phyloP scores from a whole-genome alignment of 192 early-diverging fungal species.

The Podochytrium sp. region DNA sequence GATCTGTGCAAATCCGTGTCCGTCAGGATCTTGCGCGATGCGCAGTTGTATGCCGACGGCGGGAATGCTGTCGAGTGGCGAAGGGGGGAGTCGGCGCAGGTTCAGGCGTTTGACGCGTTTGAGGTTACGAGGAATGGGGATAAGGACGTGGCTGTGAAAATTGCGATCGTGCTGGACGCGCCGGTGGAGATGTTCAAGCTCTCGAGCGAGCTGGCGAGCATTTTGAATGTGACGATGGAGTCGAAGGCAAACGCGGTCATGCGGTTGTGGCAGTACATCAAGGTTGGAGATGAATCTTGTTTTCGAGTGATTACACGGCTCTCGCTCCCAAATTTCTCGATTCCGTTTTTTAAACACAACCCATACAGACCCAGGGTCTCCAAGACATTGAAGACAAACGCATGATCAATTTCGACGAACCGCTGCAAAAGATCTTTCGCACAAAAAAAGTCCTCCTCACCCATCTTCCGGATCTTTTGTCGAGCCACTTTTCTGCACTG shows the following conservation, averaged over 20 bases:
- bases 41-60: constrained; percentile 75
- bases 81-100: constrained; percentile 1
- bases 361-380: constrained; percentile 72
- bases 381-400: constrained; percentile 91
- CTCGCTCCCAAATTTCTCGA: background rate
- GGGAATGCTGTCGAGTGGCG: constrained; percentile 25
- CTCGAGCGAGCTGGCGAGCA: constrained; percentile 67
- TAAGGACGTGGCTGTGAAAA: constrained; percentile 76
- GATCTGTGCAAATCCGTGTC: constrained; percentile 82
- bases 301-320: background rate
- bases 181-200: constrained; percentile 75
- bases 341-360: constrained; percentile 1
- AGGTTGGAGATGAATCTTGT: constrained; percentile 49
- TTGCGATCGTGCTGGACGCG: constrained; percentile 79
- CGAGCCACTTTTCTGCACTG: constrained; percentile 70
- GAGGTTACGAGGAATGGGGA: constrained; percentile 94
- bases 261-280: constrained; percentile 96
- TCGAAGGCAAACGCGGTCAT: constrained; percentile 76
- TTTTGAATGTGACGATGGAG: constrained; percentile 80
- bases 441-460: constrained; percentile 73
- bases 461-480: constrained; percentile 80
- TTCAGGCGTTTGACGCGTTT: constrained; percentile 79
- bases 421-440: constrained; percentile 73
- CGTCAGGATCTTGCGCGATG: constrained; percentile 83
- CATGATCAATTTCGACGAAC: constrained; percentile 81